Conservation (phyloP, 2,329 filamentous ascomycete species). For the Blastomyces silverae region DNA sequence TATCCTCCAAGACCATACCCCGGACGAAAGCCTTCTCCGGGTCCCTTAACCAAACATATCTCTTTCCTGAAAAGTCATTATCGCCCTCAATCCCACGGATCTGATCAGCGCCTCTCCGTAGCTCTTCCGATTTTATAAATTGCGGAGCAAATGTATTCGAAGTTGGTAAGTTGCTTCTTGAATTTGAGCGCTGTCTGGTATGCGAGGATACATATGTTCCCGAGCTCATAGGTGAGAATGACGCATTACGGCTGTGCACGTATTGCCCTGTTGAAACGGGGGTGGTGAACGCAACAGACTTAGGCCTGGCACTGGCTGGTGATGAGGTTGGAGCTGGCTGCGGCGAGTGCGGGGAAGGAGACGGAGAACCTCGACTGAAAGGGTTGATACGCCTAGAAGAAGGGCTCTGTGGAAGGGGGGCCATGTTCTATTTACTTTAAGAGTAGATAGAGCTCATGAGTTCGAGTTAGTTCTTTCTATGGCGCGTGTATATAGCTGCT, state of each 20-base stretch:
- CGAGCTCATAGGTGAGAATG: constrained; percentile 53
- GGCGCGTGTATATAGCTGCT: neutral
- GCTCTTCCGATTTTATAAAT: constrained; percentile 85
- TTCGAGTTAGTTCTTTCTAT: neutral
- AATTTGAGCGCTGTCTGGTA: constrained; percentile 51
- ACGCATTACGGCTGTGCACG: constrained; percentile 62
- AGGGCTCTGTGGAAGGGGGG: constrained; percentile 53
- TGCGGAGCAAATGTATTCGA: constrained; percentile 89
- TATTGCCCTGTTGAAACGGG: constrained; percentile 42
- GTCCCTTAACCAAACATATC: constrained; percentile 96
- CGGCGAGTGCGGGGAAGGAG: constrained; percentile 56
- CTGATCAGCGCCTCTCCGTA: constrained; percentile 52
- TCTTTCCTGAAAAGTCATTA: constrained; percentile 96
- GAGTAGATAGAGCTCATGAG: neutral
- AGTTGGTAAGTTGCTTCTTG: constrained; percentile 47
- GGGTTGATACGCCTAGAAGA: constrained; percentile 73
- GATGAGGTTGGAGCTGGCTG: constrained; percentile 22
- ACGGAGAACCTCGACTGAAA: constrained; percentile 61
- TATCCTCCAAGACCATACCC: constrained; percentile 83
- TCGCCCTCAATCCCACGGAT: constrained; percentile 81
- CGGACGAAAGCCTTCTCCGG: constrained; percentile 80
- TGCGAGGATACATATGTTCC: constrained; percentile 38
- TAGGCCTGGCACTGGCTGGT: constrained; percentile 52
- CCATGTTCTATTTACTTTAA: constrained; percentile 38
- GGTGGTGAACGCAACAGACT: constrained; percentile 67